A percentile compares a stretch with the other conserved stretches of the same genome.
These are phyloP conservation scores for Suillus paluster DNA, from an alignment of 768 basidiomycete species.

Conservation along the genomic window DNA sequence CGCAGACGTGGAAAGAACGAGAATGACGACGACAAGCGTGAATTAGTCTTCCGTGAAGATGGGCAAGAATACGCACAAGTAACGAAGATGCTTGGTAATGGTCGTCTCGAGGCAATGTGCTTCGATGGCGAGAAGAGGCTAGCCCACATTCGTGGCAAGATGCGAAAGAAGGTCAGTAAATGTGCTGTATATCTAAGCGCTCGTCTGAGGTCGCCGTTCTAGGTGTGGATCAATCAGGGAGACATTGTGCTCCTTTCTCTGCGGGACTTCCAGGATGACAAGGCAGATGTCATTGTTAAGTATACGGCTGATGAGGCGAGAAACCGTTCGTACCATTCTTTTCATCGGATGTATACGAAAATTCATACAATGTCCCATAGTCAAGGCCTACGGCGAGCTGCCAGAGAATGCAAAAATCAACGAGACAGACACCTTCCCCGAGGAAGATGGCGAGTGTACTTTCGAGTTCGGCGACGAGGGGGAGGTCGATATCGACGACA, in stretches of 20 bases:
- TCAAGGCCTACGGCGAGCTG: constrained; percentile 98
- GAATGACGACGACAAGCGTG: constrained; percentile 98
- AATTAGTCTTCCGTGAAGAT: constrained; percentile 97
- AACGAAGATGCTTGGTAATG: constrained; percentile 98
- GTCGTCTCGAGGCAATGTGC: constrained; percentile 93
- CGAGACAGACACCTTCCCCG: constrained; percentile 93
- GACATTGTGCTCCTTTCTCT: constrained; percentile 94
- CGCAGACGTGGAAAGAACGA: constrained; percentile 99
- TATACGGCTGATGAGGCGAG: constrained; percentile 96
- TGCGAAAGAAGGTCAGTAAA: constrained; percentile 92
- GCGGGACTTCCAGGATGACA: constrained; percentile 98
- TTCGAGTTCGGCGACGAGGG: constrained; percentile 92
- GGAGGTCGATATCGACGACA: constrained; percentile 90
- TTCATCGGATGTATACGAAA: constrained; percentile 2
- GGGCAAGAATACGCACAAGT: constrained; percentile 99
- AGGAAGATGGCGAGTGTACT: constrained; percentile 86
- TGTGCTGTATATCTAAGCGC: neutral
- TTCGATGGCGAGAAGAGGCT: constrained; percentile 98
- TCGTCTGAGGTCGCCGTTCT: constrained; percentile 12
- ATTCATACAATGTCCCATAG: constrained; percentile 39
- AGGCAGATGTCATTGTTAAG: constrained; percentile 99
- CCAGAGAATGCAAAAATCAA: constrained; percentile 97
- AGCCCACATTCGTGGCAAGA: constrained; percentile 98
- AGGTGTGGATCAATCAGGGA: constrained; percentile 99
- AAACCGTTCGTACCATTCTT: constrained; percentile 54